Evolutionary conservation across 2,329 filamentous ascomycete genomes (phyloP).

Genomic region (Xylaria sp.): DNA sequence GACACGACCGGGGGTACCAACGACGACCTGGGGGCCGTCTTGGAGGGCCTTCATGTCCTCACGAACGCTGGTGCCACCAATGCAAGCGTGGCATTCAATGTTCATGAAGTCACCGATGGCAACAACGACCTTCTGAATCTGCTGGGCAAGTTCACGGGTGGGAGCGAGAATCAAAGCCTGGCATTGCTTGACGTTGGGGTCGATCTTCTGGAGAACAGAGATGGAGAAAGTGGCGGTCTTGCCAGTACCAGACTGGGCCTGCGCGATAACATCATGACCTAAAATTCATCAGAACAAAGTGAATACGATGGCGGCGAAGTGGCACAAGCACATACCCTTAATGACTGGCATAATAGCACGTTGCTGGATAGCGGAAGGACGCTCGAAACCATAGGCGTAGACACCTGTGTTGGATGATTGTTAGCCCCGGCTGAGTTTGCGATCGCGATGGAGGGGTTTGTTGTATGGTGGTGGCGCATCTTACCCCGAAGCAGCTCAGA

Average conservation of each 20-base stretch:
- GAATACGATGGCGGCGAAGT: background rate
- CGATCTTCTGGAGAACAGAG: slow-evolving; percentile 98
- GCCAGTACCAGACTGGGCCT: slow-evolving; percentile 99
- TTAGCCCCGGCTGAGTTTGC: slow-evolving; percentile 22
- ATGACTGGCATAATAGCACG: slow-evolving; percentile 99
- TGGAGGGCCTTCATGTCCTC: slow-evolving; percentile 98
- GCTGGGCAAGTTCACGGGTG: slow-evolving; percentile 97
- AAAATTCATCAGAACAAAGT: slow-evolving; percentile 27
- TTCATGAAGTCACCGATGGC: slow-evolving; percentile 99
- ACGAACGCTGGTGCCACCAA: slow-evolving; percentile 96
- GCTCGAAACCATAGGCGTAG: slow-evolving; percentile 99
- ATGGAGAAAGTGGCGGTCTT: slow-evolving; percentile 99
- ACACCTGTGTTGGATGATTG: slow-evolving; percentile 63
- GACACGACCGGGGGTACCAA: slow-evolving; percentile 97
- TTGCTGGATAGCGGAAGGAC: slow-evolving; percentile 99
- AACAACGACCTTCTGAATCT: slow-evolving; percentile 99
- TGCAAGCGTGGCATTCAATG: slow-evolving; percentile 98
- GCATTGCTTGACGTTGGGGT: slow-evolving; percentile 91
- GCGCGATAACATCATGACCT: slow-evolving; percentile 99
- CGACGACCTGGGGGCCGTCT: slow-evolving; percentile 95
- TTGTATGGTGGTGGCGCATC: slow-evolving; percentile 25
- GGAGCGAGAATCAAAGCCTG: slow-evolving; percentile 98
- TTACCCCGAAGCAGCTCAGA: slow-evolving; percentile 89
- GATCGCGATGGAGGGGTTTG: slow-evolving; percentile 17
- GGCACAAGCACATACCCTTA: slow-evolving; percentile 73